A percentile compares a stretch with the other conserved stretches of the same genome.
Conservation (phyloP, 306 rosid genomes). For the Prunus salicina region DNA sequence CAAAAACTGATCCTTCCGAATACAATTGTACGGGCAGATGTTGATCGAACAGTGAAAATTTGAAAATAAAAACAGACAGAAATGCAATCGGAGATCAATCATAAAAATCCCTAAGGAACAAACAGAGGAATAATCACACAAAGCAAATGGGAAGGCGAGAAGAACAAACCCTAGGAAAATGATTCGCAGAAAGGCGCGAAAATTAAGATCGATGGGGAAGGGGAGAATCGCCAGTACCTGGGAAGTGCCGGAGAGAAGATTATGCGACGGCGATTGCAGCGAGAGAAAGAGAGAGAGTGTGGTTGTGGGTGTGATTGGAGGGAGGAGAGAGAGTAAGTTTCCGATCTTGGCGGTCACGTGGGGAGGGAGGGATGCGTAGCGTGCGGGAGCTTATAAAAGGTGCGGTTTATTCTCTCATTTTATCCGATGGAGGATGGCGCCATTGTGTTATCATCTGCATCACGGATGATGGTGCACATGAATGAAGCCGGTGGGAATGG, state of each 20-base stretch:
- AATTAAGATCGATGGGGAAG: neutral
- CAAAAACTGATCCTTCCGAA: neutral
- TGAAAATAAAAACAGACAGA: neutral
- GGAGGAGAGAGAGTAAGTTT: neutral
- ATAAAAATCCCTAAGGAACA: neutral
- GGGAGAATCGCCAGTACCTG: neutral
- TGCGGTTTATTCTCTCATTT: neutral
- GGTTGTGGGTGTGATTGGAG: too few relatives aligned
- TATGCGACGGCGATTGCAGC: neutral
- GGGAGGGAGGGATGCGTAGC: neutral
- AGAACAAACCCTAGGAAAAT: constrained; percentile 2
- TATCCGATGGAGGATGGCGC: neutral
- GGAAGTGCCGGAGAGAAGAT: neutral
- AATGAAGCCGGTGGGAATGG: neutral
- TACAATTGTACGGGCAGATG: neutral
- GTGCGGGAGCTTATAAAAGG: neutral
- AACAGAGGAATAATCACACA: neutral
- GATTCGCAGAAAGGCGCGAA: constrained; percentile 1
- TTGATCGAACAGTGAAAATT: neutral
- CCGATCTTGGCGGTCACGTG: constrained; percentile 7
- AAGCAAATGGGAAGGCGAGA: neutral
- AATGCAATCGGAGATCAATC: neutral
- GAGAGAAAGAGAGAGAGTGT: neutral
- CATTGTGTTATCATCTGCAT: constrained; percentile 2
- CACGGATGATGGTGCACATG: neutral